Base-by-base conservation (phyloP, 2,329 filamentous ascomycete genomes). In the Lachnum nothofagi region DNA sequence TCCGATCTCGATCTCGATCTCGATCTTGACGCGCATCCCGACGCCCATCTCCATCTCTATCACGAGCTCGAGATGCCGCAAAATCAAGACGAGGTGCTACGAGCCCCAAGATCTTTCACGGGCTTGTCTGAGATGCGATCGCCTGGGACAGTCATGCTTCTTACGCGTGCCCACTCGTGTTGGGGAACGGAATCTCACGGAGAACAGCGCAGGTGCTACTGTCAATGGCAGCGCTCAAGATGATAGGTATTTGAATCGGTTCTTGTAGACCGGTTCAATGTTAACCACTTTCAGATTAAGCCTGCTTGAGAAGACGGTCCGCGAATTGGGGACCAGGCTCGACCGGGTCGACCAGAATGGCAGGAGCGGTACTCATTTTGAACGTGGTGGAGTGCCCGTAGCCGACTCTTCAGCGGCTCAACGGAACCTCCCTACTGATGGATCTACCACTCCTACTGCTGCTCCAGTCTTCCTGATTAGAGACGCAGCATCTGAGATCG, bases 1-100 rank as follows among this genome's bases (percentile, higher is more conserved):
- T n/a, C n/a, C n/a, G n/a, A 27, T 27, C 25, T 12, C 6, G 25
- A 27, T 27, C 25, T 27, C 12, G 6, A 6, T 6, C 6, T 12
- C 25, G 25, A 6, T 27, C 12, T 27, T 27, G 25, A 14, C 29
- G 53, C 16, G 53, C 49, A 17, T 55, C 53, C 1, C 63, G 64
- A n/a, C n/a, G n/a, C n/a, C n/a, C n/a, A n/a, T n/a, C n/a, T n/a
- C n/a, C n/a, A n/a, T n/a, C n/a, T n/a, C n/a, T n/a, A n/a, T n/a
- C 51, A 67, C 68, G n/a, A 71, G 68, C 42, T 53, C 54, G 8
- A 60, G 62, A 19, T 71, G 68, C 53, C 60, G 68, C 17, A 70
- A 68, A 52, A 65, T 68, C 27, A 71, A 71, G 57, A 70, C 68
- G n/a, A 58, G 68, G 49, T 71, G 68, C 44, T 71, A 71, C 50